phyloP scores from a whole-genome alignment of 371 early-diverging fungal species.

The Gilbertella persicaria region DNA sequence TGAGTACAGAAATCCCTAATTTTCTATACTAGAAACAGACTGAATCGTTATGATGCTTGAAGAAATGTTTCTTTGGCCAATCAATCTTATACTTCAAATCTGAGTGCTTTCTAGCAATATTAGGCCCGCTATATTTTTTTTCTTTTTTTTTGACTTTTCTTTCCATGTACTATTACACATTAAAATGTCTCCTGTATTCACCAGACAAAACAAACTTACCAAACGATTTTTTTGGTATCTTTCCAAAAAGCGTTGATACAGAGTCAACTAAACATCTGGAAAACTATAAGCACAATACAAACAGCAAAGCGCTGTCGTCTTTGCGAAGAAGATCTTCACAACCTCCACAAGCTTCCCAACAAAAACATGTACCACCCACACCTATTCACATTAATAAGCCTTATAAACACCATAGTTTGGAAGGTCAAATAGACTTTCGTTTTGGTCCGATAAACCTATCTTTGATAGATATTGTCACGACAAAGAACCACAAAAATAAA shows the following conservation, averaged over 20 bases:
- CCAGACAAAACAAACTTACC: constrained; percentile 8
- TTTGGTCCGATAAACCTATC: constrained; percentile 27
- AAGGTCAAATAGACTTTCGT: constrained; percentile 34
- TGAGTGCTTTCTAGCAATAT: no score
- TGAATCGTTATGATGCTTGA: no score
- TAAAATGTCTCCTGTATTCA: constrained; percentile 41
- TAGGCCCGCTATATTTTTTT: no score
- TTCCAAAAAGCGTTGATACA: constrained; percentile 2
- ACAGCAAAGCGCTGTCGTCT: neutral
- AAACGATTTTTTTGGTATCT: constrained; percentile 7
- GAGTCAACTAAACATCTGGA: constrained; percentile 5
- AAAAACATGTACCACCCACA: constrained; percentile 30
- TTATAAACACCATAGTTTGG: constrained; percentile 6
- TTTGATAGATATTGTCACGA: constrained; percentile 11
- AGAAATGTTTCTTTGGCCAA: no score
- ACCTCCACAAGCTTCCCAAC: constrained; percentile 1
- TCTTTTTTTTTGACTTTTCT: no score
- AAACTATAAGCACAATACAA: constrained; percentile 4
- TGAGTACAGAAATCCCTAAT: no score
- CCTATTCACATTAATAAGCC: constrained; percentile 19
- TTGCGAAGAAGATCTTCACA: constrained; percentile 9
- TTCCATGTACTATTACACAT: constrained; percentile 39
- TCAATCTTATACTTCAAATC: no score
- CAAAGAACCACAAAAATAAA: constrained; percentile 15
- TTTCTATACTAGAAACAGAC: no score